phyloP scores from a whole-genome alignment of 2,329 filamentous ascomycete genomes.

The Colletotrichum cereale region DNA sequence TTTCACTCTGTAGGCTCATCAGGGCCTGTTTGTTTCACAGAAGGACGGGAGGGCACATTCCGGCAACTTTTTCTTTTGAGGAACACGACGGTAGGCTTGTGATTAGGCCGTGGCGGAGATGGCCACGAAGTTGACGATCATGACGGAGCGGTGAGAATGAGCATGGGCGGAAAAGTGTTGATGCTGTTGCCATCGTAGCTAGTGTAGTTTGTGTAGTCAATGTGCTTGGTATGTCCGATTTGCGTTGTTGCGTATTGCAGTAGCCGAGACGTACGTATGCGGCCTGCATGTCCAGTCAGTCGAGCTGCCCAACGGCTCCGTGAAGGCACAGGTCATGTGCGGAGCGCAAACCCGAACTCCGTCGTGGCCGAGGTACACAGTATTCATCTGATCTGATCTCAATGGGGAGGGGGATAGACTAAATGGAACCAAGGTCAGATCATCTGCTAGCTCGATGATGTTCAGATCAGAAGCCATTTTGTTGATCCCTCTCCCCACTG shows the following conservation, averaged over 20 bases:
- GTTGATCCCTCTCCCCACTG: background rate
- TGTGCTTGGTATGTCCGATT: background rate
- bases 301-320: background rate
- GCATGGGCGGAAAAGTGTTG: background rate
- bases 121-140: slow-evolving; percentile 14
- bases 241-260: background rate
- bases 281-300: background rate
- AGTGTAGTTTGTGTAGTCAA: background rate
- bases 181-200: background rate
- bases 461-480: background rate
- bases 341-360: background rate
- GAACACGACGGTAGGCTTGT: slow-evolving; percentile 1
- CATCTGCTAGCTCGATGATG: background rate
- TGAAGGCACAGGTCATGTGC: background rate
- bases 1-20: background rate
- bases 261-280: background rate
- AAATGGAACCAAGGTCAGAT: background rate
- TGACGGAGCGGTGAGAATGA: slow-evolving; percentile 19
- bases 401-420: background rate
- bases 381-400: background rate
- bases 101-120: background rate
- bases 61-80: slow-evolving; percentile 1
- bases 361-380: too few species aligned
- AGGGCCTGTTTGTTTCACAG: slow-evolving; percentile 16
- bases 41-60: slow-evolving; percentile 3